These are phyloP conservation scores for Dothideomycetidae sp. DNA, from an alignment of 2,329 filamentous ascomycete species.

Conservation along the genomic window DNA sequence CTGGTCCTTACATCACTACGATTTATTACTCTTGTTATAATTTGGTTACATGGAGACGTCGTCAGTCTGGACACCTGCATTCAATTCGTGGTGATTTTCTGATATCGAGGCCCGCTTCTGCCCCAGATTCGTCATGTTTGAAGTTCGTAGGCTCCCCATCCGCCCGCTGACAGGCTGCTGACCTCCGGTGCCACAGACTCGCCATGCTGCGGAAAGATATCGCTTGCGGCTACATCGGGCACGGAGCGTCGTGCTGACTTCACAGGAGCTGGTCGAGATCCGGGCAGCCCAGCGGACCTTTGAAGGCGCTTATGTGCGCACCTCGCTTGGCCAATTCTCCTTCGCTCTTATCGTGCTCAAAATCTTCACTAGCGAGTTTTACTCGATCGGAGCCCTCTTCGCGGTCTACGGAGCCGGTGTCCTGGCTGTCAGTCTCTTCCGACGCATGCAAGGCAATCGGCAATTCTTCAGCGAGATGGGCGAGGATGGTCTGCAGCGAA, in stretches of 20 bases:
- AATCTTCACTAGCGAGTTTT: conserved; percentile 95
- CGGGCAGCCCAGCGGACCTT: conserved; percentile 92
- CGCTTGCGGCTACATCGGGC: conserved; percentile 72
- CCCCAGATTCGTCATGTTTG: conserved; percentile 16
- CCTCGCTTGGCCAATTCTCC: conserved; percentile 84
- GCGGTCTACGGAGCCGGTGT: conserved; percentile 81
- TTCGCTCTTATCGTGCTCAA: conserved; percentile 90
- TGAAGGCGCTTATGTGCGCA: conserved; percentile 92
- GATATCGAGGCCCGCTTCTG: too few species aligned
- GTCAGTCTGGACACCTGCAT: too few species aligned
- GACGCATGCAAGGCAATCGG: conserved; percentile 78
- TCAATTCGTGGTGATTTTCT: too few species aligned
- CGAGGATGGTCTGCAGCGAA: conserved; percentile 45
- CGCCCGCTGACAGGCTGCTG: conserved; percentile 1
- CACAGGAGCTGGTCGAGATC: conserved; percentile 80
- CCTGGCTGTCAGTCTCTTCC: conserved; percentile 67
- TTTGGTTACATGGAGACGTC: too few species aligned
- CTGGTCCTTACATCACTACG: too few species aligned
- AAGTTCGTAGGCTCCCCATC: conserved; percentile 13
- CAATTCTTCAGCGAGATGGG: conserved; percentile 69
- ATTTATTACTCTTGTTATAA: too few species aligned
- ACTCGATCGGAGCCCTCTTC: conserved; percentile 86
- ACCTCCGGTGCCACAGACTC: conserved; percentile 24
- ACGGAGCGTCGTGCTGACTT: conserved; percentile 65
- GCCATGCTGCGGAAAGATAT: conserved; percentile 57